Evolutionary conservation across 108 stramenopile genomes (phyloP).

Genomic region (Nitzschia sp.): DNA sequence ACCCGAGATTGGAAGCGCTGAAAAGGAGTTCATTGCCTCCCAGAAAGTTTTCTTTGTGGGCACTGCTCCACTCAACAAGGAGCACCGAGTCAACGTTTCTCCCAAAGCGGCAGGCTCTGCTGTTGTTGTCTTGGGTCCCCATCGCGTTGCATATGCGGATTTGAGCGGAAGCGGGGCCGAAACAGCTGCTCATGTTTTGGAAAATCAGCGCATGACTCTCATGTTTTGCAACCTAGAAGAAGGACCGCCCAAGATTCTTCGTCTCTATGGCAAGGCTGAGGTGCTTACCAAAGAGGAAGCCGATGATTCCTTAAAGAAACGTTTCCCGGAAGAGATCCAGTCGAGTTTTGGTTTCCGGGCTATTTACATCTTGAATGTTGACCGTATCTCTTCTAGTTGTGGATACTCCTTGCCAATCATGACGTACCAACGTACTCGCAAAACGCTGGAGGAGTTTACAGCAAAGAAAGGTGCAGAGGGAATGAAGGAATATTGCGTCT

Average conservation of each 20-base stretch:
- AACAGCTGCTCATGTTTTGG: slow-evolving; percentile 41
- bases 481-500: slow-evolving; percentile 33
- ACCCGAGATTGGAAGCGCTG: slow-evolving; percentile 1
- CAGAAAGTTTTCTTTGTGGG: slow-evolving; percentile 57
- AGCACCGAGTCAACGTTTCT: slow-evolving; percentile 39
- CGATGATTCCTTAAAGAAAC: background rate
- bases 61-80: slow-evolving; percentile 32
- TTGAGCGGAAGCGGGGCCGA: slow-evolving; percentile 44
- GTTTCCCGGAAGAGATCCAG: slow-evolving; percentile 12
- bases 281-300: slow-evolving; percentile 17
- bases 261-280: slow-evolving; percentile 33
- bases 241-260: slow-evolving; percentile 40
- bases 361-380: slow-evolving; percentile 35
- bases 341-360: slow-evolving; percentile 19
- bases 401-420: slow-evolving; percentile 46
- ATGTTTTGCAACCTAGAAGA: slow-evolving; percentile 47
- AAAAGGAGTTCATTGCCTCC: slow-evolving; percentile 27
- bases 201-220: slow-evolving; percentile 47
- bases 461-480: slow-evolving; percentile 29
- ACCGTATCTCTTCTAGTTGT: slow-evolving; percentile 42
- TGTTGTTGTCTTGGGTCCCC: slow-evolving; percentile 31
- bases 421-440: slow-evolving; percentile 40
- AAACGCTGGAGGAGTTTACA: slow-evolving; percentile 33
- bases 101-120: slow-evolving; percentile 43
- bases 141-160: slow-evolving; percentile 40